A percentile compares a stretch with the other conserved stretches of the same genome.
phyloP scores from a whole-genome alignment of 1,284 basidiomycete species.

The Malassezia sp. region DNA sequence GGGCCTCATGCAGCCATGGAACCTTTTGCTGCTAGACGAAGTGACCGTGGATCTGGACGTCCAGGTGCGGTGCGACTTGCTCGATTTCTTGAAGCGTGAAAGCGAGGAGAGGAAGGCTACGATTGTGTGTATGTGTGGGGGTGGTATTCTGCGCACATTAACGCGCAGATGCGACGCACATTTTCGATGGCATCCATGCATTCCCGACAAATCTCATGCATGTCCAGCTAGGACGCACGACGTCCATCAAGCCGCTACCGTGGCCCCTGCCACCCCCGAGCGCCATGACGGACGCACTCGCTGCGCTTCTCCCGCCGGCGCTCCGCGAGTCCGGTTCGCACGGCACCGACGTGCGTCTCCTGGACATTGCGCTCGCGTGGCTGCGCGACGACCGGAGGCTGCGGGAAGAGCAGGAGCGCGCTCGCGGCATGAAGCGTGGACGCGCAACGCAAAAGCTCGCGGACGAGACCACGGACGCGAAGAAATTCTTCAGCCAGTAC shows the following conservation, averaged over 20 bases:
- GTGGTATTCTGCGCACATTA: too few relatives aligned
- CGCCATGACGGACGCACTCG: background rate
- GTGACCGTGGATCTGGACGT: slow-evolving; percentile 99
- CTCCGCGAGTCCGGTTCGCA: slow-evolving; percentile 2
- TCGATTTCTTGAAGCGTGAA: slow-evolving; percentile 75
- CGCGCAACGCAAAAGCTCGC: slow-evolving; percentile 16
- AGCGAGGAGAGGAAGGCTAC: slow-evolving; percentile 71
- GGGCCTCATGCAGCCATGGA: slow-evolving; percentile 92
- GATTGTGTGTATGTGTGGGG: slow-evolving; percentile 63
- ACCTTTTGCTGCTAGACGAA: slow-evolving; percentile 85
- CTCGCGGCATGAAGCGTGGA: slow-evolving; percentile 26
- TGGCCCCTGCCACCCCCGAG: slow-evolving; percentile 29
- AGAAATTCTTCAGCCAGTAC: slow-evolving; percentile 41
- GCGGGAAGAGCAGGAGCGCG: slow-evolving; percentile 25
- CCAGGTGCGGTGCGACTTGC: slow-evolving; percentile 77
- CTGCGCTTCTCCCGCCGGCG: background rate
- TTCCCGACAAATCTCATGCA: slow-evolving; percentile 44
- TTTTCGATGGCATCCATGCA: slow-evolving; percentile 43
- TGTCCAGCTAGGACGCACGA: slow-evolving; percentile 38
- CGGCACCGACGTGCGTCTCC: slow-evolving; percentile 19
- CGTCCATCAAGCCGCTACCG: slow-evolving; percentile 22
- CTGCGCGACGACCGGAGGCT: slow-evolving; percentile 36
- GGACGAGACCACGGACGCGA: slow-evolving; percentile 34
- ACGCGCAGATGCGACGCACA: slow-evolving; percentile 38
- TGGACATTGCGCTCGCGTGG: slow-evolving; percentile 38